Percentiles rank a stretch among this genome's conserved stretches.
Evolutionary conservation across 2,329 filamentous ascomycete species (phyloP).

Genomic region (Cladosporium oxysporum): DNA sequence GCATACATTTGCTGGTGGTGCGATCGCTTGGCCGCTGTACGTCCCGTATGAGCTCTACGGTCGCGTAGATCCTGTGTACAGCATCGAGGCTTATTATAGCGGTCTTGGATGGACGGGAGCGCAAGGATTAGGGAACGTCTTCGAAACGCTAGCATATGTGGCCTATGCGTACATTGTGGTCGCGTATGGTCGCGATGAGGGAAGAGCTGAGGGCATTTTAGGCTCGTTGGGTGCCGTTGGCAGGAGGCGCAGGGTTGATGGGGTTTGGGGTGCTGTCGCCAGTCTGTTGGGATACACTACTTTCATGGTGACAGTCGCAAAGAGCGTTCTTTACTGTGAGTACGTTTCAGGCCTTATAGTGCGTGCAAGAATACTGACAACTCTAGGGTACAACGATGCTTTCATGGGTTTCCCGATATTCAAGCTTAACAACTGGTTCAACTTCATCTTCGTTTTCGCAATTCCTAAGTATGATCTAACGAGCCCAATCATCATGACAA

Average conservation of each 20-base stretch:
- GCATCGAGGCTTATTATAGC: slow-evolving; percentile 68
- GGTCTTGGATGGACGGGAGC: slow-evolving; percentile 75
- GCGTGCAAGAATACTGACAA: neutral
- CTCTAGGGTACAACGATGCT: slow-evolving; percentile 58
- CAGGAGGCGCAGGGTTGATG: slow-evolving; percentile 54
- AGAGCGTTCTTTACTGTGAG: slow-evolving; percentile 65
- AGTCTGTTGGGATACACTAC: slow-evolving; percentile 61
- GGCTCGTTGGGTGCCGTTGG: slow-evolving; percentile 51
- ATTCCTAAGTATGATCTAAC: slow-evolving; percentile 60
- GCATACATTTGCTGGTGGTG: slow-evolving; percentile 77
- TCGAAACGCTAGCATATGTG: slow-evolving; percentile 68
- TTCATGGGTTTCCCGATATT: slow-evolving; percentile 32
- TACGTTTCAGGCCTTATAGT: neutral
- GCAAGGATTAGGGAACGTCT: slow-evolving; percentile 67
- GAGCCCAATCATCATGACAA: slow-evolving; percentile 19
- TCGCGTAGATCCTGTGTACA: slow-evolving; percentile 77
- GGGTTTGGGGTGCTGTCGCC: slow-evolving; percentile 55
- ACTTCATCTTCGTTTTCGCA: slow-evolving; percentile 61
- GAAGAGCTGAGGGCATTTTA: slow-evolving; percentile 40
- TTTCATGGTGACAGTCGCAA: slow-evolving; percentile 65
- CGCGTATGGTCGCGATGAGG: slow-evolving; percentile 41
- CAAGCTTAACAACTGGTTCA: slow-evolving; percentile 10
- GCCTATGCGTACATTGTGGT: slow-evolving; percentile 61
- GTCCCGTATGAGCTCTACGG: slow-evolving; percentile 79
- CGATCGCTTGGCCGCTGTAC: slow-evolving; percentile 71